Base-by-base conservation (phyloP, 208 protist species). In the Trypanosoma scelopori region DNA sequence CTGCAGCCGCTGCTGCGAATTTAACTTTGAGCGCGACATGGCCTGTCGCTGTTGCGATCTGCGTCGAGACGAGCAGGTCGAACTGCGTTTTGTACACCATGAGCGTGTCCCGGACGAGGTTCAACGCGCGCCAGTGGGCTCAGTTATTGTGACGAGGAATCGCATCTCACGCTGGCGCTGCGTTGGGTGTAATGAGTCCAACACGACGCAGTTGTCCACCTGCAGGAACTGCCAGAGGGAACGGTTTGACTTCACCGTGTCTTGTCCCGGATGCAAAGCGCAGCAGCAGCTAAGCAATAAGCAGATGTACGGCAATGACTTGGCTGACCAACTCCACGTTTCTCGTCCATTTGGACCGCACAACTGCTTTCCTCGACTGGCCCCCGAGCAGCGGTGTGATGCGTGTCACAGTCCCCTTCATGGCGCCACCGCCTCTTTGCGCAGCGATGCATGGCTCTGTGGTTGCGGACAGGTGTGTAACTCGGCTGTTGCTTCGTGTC, bases 101-200 rank as follows among this genome's bases (percentile, higher is more conserved):
- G 52, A 60, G 64, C n/a, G 63, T 5, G 64, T 88, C 15, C 63
- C 70, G 12, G 82, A 79, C 7, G 81, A 90, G 52, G 58, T 85
- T 12, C 60, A 56, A 18, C n/a, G 55, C 3, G 67, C 53, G 2
- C 39, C 82, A 0, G 49, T 86, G 3, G 84, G 84, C 20, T 70
- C 71, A 32, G 69, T 91, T 11, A 63, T 93, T 49, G 81, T 88
- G 37, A 74, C 78, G 16, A 68, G 79, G 28, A 85, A 91, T 57
- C 81, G 84, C 35, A 71, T 83, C 1, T 48, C 52, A 0, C 81
- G 84, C 9, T 93, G 87, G 84, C 81, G 78, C 23, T 93, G 87
- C 42, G 25, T n/a, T n/a, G 41, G 2, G 18, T 93, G 87, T 45
- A 45, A 3, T 9, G 79, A 91, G 78, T 64, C 89, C 4, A 93